A percentile compares a stretch with the other conserved stretches of the same genome.
These are phyloP conservation scores for Clarireedia homoeocarpa DNA, from an alignment of 2,329 filamentous ascomycete genomes.

Conservation along the genomic window DNA sequence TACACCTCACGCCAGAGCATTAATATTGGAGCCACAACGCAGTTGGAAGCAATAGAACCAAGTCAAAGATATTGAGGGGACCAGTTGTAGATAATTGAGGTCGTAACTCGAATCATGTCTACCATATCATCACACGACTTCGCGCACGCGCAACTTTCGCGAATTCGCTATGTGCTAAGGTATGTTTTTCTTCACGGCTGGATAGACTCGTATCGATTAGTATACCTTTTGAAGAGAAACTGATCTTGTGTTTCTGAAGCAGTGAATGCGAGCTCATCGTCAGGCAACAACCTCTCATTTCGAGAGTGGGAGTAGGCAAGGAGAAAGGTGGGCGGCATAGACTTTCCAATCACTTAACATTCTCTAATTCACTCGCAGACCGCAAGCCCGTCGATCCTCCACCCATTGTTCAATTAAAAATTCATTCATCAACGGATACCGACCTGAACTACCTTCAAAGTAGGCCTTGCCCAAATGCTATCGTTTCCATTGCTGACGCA, in stretches of 20 bases:
- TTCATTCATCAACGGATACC: conserved; percentile 36
- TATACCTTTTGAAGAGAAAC: conserved; percentile 18
- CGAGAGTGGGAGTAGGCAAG: conserved; percentile 62
- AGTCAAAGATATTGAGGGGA: conserved; percentile 1
- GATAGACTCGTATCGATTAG: background rate
- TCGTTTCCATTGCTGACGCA: conserved; percentile 8
- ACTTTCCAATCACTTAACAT: background rate
- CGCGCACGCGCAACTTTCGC: conserved; percentile 18
- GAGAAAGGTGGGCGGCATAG: conserved; percentile 53
- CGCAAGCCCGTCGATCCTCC: conserved; percentile 85
- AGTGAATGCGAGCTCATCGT: conserved; percentile 49
- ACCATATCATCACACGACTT: conserved; percentile 21
- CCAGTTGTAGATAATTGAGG: conserved; percentile 2
- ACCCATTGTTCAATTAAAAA: conserved; percentile 67
- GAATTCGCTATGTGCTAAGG: conserved; percentile 20
- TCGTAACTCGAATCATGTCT: conserved; percentile 13
- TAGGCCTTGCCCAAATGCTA: conserved; percentile 32
- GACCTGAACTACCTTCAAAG: conserved; percentile 46
- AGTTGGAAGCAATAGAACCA: background rate
- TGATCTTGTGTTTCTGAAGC: conserved; percentile 31
- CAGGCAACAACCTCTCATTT: conserved; percentile 59
- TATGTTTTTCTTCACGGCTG: conserved; percentile 10
- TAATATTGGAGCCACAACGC: background rate
- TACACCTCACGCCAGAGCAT: background rate
- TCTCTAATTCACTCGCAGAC: conserved; percentile 38